Percentiles rank a stretch among this genome's conserved stretches.
Conservation (phyloP, 2,329 filamentous ascomycete species). For the Neonectria coccinea region DNA sequence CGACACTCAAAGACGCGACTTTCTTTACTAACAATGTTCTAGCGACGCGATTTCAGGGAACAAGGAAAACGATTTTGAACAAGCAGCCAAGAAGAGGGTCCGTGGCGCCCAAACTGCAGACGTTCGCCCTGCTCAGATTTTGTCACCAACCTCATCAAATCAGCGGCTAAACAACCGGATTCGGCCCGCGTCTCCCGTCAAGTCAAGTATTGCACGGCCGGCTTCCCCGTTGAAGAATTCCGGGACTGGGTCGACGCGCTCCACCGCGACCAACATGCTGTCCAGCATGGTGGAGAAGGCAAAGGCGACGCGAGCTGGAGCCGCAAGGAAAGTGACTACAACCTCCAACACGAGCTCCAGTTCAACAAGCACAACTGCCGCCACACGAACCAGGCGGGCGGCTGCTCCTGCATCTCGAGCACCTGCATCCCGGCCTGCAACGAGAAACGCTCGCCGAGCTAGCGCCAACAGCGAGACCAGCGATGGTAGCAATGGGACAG, state of each 20-base stretch:
- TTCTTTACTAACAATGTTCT: conserved; percentile 40
- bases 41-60: conserved; percentile 76
- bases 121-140: conserved; percentile 66
- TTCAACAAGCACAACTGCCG: conserved; percentile 51
- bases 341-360: conserved; percentile 59
- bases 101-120: conserved; percentile 60
- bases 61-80: conserved; percentile 80
- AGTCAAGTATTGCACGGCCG: conserved; percentile 68
- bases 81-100: conserved; percentile 77
- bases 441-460: conserved; percentile 63
- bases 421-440: conserved; percentile 52
- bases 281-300: conserved; percentile 71
- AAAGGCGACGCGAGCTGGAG: conserved; percentile 64
- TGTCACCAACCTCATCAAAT: conserved; percentile 87
- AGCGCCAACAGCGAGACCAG: conserved; percentile 74
- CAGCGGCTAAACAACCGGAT: conserved; percentile 70
- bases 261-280: conserved; percentile 59
- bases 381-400: conserved; percentile 51
- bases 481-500: conserved; percentile 72
- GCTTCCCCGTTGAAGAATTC: conserved; percentile 71
- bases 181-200: conserved; percentile 63
- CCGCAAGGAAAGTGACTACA: conserved; percentile 59
- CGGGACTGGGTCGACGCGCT: conserved; percentile 55
- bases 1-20: conserved; percentile 6
- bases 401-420: conserved; percentile 54